Evolutionary conservation across 805 yeast species (phyloP).

Genomic region (Starmerella asiatica): DNA sequence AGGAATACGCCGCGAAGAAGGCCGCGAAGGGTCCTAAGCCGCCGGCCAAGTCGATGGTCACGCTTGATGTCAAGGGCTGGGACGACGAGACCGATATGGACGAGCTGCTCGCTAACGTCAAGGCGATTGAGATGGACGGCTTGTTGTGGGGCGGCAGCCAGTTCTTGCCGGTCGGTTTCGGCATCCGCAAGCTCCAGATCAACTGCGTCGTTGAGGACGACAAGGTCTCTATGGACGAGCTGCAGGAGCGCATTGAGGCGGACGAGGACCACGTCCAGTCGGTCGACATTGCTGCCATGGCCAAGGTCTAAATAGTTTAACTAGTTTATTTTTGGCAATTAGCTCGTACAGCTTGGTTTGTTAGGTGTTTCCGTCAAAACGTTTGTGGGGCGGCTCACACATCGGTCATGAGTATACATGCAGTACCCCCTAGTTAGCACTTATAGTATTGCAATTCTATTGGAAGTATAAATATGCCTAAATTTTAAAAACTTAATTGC

Average conservation of each 20-base stretch:
- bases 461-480: too few species aligned
- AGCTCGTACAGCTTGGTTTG: too few species aligned
- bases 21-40: conserved; percentile 95
- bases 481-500: too few species aligned
- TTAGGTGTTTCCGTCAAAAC: not conserved
- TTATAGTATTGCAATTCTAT: too few species aligned
- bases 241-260: conserved; percentile 59
- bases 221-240: conserved; percentile 83
- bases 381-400: too few species aligned
- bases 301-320: conserved; percentile 55
- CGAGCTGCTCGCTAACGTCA: conserved; percentile 72
- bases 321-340: too few species aligned
- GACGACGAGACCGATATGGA: conserved; percentile 98
- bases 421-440: too few species aligned
- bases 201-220: conserved; percentile 97
- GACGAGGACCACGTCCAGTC: conserved; percentile 99
- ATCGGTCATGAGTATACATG: too few species aligned
- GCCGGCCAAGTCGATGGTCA: conserved; percentile 95
- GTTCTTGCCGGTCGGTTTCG: conserved; percentile 95
- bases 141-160: conserved; percentile 96
- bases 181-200: conserved; percentile 98
- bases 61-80: conserved; percentile 99
- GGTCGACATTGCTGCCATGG: conserved; percentile 97
- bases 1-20: conserved; percentile 95
- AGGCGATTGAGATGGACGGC: conserved; percentile 80